Percentiles rank a stretch among this genome's conserved stretches.
Conservation (phyloP, 495 filamentous ascomycete species). For the Tuber microsphaerosporum region DNA sequence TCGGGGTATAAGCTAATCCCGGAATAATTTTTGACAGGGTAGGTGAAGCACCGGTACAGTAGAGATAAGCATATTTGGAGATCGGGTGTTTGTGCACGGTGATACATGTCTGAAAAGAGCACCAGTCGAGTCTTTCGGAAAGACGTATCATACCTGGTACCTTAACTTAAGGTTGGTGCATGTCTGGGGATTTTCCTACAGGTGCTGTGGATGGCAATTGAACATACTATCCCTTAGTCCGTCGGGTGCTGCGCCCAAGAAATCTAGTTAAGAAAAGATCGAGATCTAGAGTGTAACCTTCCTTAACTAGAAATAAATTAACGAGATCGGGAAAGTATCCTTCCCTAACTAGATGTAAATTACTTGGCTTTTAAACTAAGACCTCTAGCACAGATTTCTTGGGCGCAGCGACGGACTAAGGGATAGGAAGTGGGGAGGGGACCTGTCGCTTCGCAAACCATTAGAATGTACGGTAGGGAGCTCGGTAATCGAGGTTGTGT, state of each 20-base stretch:
- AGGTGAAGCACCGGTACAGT: not conserved
- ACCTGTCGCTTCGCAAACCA: not conserved
- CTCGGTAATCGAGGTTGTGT: not conserved
- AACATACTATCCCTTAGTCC: too few relatives aligned
- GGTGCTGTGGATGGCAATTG: not conserved
- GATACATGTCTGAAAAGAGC: not conserved
- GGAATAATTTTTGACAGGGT: not conserved
- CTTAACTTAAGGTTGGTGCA: not conserved
- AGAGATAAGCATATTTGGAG: not conserved
- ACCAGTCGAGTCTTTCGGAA: not conserved
- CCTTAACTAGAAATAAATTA: too few relatives aligned
- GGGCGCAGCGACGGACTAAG: too few relatives aligned
- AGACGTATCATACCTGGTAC: not conserved
- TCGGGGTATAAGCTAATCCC: not conserved
- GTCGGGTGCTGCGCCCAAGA: too few relatives aligned
- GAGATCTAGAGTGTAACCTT: too few relatives aligned
- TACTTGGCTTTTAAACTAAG: too few relatives aligned
- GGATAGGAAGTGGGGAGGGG: not conserved
- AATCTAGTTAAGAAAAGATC: too few relatives aligned
- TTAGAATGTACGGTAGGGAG: not conserved
- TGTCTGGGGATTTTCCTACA: not conserved
- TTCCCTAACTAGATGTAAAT: too few relatives aligned
- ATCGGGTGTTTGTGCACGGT: not conserved
- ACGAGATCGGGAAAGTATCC: too few relatives aligned
- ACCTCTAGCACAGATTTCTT: too few relatives aligned